phyloP scores from a whole-genome alignment of 495 filamentous ascomycete genomes.

The Penicillium goetzii region DNA sequence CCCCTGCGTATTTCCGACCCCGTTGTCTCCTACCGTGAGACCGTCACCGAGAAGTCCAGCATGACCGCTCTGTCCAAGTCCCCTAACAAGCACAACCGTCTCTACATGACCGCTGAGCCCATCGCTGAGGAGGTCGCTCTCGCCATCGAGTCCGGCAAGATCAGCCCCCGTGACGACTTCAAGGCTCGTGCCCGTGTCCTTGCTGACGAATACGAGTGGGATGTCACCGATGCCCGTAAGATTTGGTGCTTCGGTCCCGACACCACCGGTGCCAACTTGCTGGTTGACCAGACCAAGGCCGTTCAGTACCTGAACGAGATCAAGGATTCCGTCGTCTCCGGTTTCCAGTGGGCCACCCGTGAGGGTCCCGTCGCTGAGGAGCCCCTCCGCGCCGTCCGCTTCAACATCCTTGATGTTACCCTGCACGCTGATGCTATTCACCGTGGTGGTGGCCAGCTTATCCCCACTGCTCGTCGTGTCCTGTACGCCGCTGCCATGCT shows the following conservation, averaged over 20 bases:
- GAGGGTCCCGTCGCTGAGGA: conserved; percentile 98
- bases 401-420: conserved; percentile 99
- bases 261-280: conserved; percentile 94
- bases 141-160: conserved; percentile 90
- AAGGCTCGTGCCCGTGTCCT: conserved; percentile 97
- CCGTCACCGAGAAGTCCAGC: conserved; percentile 76
- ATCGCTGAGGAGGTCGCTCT: conserved; percentile 87
- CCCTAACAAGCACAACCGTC: conserved; percentile 99
- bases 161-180: conserved; percentile 96
- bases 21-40: conserved; percentile 97
- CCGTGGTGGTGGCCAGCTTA: conserved; percentile 98
- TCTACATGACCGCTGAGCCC: conserved; percentile 91
- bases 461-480: conserved; percentile 97
- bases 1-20: conserved; percentile 96
- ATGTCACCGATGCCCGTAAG: conserved; percentile 99
- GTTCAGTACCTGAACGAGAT: conserved; percentile 99
- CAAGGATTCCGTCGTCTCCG: conserved; percentile 99
- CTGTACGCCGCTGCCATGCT: conserved; percentile 91
- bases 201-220: conserved; percentile 97
- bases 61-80: conserved; percentile 99
- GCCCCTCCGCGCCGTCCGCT: conserved; percentile 94
- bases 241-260: conserved; percentile 99
- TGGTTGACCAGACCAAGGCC: conserved; percentile 99
- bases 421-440: conserved; percentile 99
- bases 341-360: conserved; percentile 99